Base-by-base conservation (phyloP, 768 basidiomycete species). In the Suillus luteus region DNA sequence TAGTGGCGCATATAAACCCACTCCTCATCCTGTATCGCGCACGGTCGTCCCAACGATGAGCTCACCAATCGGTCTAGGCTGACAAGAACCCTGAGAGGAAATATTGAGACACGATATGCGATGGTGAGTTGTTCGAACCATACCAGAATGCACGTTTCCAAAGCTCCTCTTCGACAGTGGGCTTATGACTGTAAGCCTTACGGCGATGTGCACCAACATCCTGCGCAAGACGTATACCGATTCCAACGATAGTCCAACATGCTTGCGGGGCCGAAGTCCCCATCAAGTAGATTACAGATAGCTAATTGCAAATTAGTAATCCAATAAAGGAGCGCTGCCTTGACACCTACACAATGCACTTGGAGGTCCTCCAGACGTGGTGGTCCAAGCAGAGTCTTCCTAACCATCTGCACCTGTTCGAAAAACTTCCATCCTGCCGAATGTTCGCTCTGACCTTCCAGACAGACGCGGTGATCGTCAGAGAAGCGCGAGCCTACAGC, bases 281-380 rank as follows among this genome's bases (percentile, higher is more conserved):
- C 67, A 83, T 82, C 24, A 87, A 76, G 72, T 81, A 87, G 66
- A 80, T 70, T 0, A 83, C 81, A 11, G 82, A 77, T n/a, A 89
- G 71, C 88, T 89, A 60, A 22, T 43, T 43, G 40, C 44, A 27
- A 24, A 10, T 58, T n/a, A 58, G 51, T 19, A 24, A 24, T 19
- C 7, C 2, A 44, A 6, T 31, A 33, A 41, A 38, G 1, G 43
- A 72, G 48, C 37, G 15, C 9, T 73, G 48, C 59, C 62, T 64
- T 3, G 3, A 55, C 33, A 75, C 83, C 63, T 71, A 88, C 87
- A 69, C 82, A 80, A 69, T 86, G 86, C 24, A 81, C 81, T 71
- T 96, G 93, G 27, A 96, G 75, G 68, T 92, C 91, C 70, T 86
- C 86, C 60, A 94, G 69, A 6, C 81, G 78, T 2, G 89, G 84